Evolutionary conservation across 2,329 filamentous ascomycete genomes (phyloP), one percentile per base, ranked within the genome.

Genomic region (Graphilbum sp.): DNA sequence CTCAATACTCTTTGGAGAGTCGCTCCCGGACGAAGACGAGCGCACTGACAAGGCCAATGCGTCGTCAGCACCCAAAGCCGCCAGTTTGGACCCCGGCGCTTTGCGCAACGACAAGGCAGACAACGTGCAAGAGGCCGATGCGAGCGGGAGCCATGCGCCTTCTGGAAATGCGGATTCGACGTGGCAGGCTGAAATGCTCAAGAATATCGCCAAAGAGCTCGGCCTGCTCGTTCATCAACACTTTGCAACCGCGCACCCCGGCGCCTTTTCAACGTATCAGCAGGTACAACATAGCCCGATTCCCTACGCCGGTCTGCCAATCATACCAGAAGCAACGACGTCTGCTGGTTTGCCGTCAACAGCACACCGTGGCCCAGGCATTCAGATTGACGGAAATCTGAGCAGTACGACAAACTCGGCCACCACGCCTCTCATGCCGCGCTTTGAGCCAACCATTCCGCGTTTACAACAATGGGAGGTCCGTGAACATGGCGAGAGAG

Each of bases 1-100:
- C 9, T 82, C 82, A 0, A 76, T 95, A 36, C 76, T 98, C 9
- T 79, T 96, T 40, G 90, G 90, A 12, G 86, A 95, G 54, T 63
- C 72, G 3, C 59, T 93, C 19, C 75, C 77, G 3, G 61, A 60
- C 20, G 60, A 64, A 21, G 45, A 43, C n/a, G 41, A 44, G 20
- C 58, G 58, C 7, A 21, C 4, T 17, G 39, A 38, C 3, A 40
- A 35, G 15, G 18, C 27, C 13, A 16, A 66, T 41, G 45, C 67
- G 10, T 62, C 63, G 11, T 55, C 62, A 10, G 69, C 63, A 19
- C 62, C 67, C 12, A 62, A 60, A 40, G 61, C 62, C 62, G 16
- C 6, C 4, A 12, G 30, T 13, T 3, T 17, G 5, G 17, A 16
- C 38, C 40, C 39, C 27, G 50, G n/a, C 16, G n/a, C 6, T 15